A percentile compares a stretch with the other conserved stretches of the same genome.
phyloP scores from a whole-genome alignment of 2,329 filamentous ascomycete species.

The Paecilomyces dactylethromorphus region DNA sequence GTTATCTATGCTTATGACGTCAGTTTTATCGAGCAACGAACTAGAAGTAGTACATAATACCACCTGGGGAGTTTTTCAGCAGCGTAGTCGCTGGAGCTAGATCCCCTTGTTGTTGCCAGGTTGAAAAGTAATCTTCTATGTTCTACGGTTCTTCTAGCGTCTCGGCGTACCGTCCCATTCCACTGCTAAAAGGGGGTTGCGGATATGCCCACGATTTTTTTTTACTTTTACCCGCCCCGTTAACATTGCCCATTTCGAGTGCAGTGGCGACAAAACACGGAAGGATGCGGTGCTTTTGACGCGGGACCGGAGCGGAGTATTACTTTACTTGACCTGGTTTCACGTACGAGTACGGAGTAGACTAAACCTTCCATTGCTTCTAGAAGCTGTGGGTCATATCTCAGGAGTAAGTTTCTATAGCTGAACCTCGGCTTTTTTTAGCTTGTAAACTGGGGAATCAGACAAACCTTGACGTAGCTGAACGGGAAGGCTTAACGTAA shows the following conservation, averaged over 20 bases:
- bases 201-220: background rate
- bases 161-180: background rate
- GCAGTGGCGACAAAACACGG: background rate
- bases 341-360: background rate
- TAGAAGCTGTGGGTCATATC: background rate
- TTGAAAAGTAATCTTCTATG: background rate
- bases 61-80: background rate
- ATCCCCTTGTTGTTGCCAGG: background rate
- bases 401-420: background rate
- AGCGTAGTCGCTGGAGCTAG: background rate
- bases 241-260: too few relatives aligned
- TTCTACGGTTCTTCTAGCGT: background rate
- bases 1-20: too few relatives aligned
- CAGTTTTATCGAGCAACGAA: too few relatives aligned
- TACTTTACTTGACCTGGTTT: background rate
- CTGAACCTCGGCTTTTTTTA: background rate
- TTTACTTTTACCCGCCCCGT: background rate
- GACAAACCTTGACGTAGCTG: background rate
- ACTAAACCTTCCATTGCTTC: background rate
- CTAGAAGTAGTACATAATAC: too few relatives aligned
- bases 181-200: background rate
- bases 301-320: background rate
- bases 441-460: background rate
- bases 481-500: background rate
- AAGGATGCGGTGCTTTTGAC: background rate